Evolutionary conservation across 2,329 filamentous ascomycete genomes (phyloP).

Genomic region (Daldinia sp.): DNA sequence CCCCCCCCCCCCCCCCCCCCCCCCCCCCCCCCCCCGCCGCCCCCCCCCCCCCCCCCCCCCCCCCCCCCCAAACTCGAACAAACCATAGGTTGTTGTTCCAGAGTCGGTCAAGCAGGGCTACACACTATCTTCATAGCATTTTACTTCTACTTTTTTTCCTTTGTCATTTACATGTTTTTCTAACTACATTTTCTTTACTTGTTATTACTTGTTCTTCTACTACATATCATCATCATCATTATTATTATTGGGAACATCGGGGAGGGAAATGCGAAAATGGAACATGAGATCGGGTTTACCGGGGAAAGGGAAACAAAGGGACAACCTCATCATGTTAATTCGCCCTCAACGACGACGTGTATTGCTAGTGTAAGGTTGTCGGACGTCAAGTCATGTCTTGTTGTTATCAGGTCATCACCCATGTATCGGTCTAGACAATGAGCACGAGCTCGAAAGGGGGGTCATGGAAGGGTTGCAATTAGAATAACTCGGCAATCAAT

Average conservation of each 20-base stretch:
- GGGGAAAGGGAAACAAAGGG: constrained; percentile 10
- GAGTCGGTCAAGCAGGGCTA: not conserved
- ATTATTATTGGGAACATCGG: not conserved
- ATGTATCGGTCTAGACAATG: constrained; percentile 39
- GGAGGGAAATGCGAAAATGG: constrained; percentile 9
- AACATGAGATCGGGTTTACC: not conserved
- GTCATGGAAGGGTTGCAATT: constrained; percentile 12
- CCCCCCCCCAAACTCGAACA: not conserved
- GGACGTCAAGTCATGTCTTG: constrained; percentile 23
- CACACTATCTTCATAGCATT: not conserved
- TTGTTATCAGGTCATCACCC: constrained; percentile 25
- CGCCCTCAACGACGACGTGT: constrained; percentile 26
- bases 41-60: too few species aligned
- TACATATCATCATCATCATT: not conserved
- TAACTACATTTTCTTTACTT: too few species aligned
- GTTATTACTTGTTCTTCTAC: constrained; percentile 3
- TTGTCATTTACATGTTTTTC: constrained; percentile 11
- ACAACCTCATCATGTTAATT: constrained; percentile 24
- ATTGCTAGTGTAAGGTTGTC: constrained; percentile 37
- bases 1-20: too few species aligned
- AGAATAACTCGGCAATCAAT: constrained; percentile 16
- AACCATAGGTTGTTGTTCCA: constrained; percentile 29
- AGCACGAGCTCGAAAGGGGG: constrained; percentile 33
- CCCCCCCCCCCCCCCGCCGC: too few species aligned
- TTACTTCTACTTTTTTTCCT: constrained; percentile 1